phyloP scores from a whole-genome alignment of 192 early-diverging fungal species.

The Linnemannia exigua region DNA sequence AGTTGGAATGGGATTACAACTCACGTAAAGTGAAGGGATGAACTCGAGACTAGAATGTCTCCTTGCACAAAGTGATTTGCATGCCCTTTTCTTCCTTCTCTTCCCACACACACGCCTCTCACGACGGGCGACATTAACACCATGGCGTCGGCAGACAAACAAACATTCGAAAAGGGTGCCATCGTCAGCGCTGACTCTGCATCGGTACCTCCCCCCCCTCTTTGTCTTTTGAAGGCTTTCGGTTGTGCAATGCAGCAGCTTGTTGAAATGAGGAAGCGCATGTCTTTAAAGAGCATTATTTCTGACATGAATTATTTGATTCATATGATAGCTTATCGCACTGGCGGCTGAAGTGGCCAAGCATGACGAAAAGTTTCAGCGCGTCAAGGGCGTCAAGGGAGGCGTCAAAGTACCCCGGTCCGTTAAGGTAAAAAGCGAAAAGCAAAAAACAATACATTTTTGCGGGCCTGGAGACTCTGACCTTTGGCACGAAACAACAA shows the following conservation, averaged over 20 bases:
- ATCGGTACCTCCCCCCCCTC: conserved; percentile 15
- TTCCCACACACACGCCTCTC: neutral
- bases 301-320: neutral
- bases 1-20: too few relatives aligned
- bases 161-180: conserved; percentile 26
- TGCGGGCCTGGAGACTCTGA: too few relatives aligned
- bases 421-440: conserved; percentile 43
- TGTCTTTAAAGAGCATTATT: neutral
- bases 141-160: conserved; percentile 30
- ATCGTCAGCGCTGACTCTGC: conserved; percentile 31
- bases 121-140: neutral
- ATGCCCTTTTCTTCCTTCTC: neutral
- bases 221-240: neutral
- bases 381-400: conserved; percentile 9
- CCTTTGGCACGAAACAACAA: too few relatives aligned
- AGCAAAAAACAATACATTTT: too few relatives aligned
- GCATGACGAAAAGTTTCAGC: conserved; percentile 35
- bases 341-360: conserved; percentile 48
- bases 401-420: conserved; percentile 33
- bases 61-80: neutral
- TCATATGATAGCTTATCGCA: conserved; percentile 29
- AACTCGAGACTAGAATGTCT: too few relatives aligned
- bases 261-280: neutral
- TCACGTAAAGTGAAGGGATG: too few relatives aligned
- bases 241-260: neutral